These are phyloP conservation scores for Pseudogymnoascus sp. DNA, from an alignment of 2,329 filamentous ascomycete genomes.

Conservation along the genomic window DNA sequence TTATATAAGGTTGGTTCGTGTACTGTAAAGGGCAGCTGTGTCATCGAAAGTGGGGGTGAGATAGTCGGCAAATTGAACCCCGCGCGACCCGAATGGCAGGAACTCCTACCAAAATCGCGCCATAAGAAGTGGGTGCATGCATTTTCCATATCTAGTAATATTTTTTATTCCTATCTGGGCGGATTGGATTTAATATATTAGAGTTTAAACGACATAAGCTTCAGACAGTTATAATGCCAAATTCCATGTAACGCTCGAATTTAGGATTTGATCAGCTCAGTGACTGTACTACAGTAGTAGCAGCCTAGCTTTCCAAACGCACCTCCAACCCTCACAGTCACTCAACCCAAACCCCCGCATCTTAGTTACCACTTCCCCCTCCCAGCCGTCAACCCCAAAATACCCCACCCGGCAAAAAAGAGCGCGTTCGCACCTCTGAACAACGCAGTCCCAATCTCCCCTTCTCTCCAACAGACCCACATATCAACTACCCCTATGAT, in stretches of 20 bases:
- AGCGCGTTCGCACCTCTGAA: not conserved
- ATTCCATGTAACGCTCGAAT: no score
- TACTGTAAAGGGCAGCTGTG: not conserved
- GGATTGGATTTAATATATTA: not conserved
- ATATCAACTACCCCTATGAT: slow-evolving; percentile 14
- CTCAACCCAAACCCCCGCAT: not conserved
- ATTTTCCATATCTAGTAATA: not conserved
- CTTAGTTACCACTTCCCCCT: not conserved
- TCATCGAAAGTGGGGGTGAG: not conserved
- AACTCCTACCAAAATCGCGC: not conserved
- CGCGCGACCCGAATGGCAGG: not conserved
- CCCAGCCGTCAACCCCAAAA: not conserved
- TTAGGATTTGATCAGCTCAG: no score
- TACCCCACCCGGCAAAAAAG: not conserved
- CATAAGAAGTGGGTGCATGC: not conserved
- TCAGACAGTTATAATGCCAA: no score
- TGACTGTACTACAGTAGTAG: no score
- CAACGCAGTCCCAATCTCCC: slow-evolving; percentile 10
- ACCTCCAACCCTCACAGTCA: not conserved
- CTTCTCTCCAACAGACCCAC: slow-evolving; percentile 16
- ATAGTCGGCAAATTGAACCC: not conserved
- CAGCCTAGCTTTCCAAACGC: no score
- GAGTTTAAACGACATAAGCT: not conserved
- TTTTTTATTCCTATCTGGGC: not conserved
- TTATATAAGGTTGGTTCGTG: not conserved